Percentiles rank a stretch among this genome's conserved stretches.
These are phyloP conservation scores for Fragaria vesca DNA, from an alignment of 306 rosid genomes.

Conservation along the genomic window DNA sequence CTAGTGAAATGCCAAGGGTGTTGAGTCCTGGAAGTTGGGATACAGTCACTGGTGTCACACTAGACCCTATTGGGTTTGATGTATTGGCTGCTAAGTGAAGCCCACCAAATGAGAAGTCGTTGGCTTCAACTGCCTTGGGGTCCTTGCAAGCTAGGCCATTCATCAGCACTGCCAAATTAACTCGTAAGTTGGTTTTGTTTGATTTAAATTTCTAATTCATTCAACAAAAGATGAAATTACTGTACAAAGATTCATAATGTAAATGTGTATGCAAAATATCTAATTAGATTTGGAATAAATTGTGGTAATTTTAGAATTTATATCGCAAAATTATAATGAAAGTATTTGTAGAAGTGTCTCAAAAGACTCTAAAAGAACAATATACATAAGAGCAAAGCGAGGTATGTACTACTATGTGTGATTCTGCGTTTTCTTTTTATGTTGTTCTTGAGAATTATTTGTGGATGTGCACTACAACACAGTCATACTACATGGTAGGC, in stretches of 20 bases:
- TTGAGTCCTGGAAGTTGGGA: constrained; percentile 35
- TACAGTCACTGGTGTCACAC: constrained; percentile 27
- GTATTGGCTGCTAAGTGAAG: constrained; percentile 30
- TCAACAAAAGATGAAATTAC: background rate
- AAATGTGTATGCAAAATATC: too few relatives aligned
- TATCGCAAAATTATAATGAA: too few relatives aligned
- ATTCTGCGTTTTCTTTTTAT: too few relatives aligned
- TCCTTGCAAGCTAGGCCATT: constrained; percentile 42
- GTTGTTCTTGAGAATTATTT: background rate
- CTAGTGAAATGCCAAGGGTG: constrained; percentile 38
- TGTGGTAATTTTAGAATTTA: too few relatives aligned
- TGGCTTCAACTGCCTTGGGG: constrained; percentile 19
- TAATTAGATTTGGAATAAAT: too few relatives aligned
- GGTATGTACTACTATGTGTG: background rate
- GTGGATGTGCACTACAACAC: background rate
- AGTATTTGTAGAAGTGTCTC: background rate
- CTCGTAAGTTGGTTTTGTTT: background rate
- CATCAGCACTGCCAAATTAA: constrained; percentile 30
- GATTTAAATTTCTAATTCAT: background rate
- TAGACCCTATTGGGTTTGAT: constrained; percentile 27
- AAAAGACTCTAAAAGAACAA: background rate
- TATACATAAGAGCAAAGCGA: background rate
- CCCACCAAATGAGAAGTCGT: constrained; percentile 29
- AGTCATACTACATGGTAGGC: background rate
- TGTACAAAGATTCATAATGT: background rate